Evolutionary conservation across 176 grass and related monocot genomes (phyloP).

Genomic region (Saccharum officinarum): DNA sequence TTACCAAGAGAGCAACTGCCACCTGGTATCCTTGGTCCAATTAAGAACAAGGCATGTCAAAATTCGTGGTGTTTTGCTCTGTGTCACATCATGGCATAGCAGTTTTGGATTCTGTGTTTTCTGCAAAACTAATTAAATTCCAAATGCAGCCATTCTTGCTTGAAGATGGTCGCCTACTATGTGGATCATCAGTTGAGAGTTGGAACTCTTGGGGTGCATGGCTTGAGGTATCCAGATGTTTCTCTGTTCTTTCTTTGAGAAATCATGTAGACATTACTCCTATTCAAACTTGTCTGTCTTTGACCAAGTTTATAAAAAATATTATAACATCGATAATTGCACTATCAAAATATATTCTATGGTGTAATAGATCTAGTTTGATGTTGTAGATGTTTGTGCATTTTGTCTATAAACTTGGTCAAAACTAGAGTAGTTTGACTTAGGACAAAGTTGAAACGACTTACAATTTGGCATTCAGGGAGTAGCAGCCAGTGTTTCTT

Average conservation of each 20-base stretch:
- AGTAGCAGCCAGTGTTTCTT: not conserved
- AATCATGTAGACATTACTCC: not conserved
- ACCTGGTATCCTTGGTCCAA: conserved; percentile 93
- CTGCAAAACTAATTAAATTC: conserved; percentile 1
- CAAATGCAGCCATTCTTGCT: conserved; percentile 75
- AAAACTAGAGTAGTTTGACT: not conserved
- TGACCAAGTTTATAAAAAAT: not conserved
- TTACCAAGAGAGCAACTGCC: conserved; percentile 83
- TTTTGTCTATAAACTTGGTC: not conserved
- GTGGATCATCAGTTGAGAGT: conserved; percentile 96
- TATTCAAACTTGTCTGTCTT: not conserved
- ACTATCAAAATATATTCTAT: too few relatives aligned
- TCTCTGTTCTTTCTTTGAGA: not conserved
- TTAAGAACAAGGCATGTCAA: conserved; percentile 86
- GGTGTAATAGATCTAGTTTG: too few relatives aligned
- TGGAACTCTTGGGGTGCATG: conserved; percentile 99
- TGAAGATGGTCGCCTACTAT: conserved; percentile 75
- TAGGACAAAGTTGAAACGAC: not conserved
- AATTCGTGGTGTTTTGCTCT: not conserved
- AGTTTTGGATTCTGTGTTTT: not conserved
- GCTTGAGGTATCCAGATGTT: conserved; percentile 67
- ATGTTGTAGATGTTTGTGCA: too few relatives aligned
- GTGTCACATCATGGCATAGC: conserved; percentile 15
- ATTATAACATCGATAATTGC: too few relatives aligned
- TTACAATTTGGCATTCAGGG: not conserved